Evolutionary conservation across 352 stramenopile species (phyloP), one percentile per base, ranked within the genome.

Genomic region (Pythium vanterpoolii): DNA sequence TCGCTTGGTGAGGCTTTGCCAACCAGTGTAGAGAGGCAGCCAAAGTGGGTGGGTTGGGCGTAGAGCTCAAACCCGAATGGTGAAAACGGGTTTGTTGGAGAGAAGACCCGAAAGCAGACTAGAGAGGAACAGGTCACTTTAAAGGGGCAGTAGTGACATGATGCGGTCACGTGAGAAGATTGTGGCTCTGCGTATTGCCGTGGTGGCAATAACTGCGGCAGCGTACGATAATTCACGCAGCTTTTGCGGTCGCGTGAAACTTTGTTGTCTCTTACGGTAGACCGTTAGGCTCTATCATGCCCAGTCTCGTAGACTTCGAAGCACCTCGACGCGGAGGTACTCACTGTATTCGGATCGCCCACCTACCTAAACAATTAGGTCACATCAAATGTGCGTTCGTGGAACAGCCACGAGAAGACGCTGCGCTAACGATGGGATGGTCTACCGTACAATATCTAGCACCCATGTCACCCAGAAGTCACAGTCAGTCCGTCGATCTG

Each of bases 71-170:
- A 38, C 26, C 48, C 48, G 30, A 19, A 19, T 44, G 27, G 43
- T 18, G 14, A 21, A 40, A n/a, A 38, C 18, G 48, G 46, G 46
- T 53, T 28, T 34, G n/a, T 28, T n/a, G 1, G 33, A 34, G 9
- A 26, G 27, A 53, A 40, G 26, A 54, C 47, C 47, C 47, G n/a
- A 31, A 54, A 54, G 4, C 47, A n/a, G 47, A 42, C 43, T 54
- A 30, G 36, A 34, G 19, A 27, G 33, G 13, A 27, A 26, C 11
- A 34, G 5, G 47, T 28, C 48, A 56, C 13, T 56, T 27, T 14
- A 28, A 13, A 7, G 30, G 21, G 47, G 30, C 8, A 42, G 6
- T 9, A 30, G 47, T 54, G 47, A 43, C 30, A n/a, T n/a, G n/a
- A n/a, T n/a, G n/a, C n/a, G n/a, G n/a, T n/a, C n/a, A n/a, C n/a